Evolutionary conservation across 139 green algal species (phyloP).

Genomic region (Eudorina sp.): DNA sequence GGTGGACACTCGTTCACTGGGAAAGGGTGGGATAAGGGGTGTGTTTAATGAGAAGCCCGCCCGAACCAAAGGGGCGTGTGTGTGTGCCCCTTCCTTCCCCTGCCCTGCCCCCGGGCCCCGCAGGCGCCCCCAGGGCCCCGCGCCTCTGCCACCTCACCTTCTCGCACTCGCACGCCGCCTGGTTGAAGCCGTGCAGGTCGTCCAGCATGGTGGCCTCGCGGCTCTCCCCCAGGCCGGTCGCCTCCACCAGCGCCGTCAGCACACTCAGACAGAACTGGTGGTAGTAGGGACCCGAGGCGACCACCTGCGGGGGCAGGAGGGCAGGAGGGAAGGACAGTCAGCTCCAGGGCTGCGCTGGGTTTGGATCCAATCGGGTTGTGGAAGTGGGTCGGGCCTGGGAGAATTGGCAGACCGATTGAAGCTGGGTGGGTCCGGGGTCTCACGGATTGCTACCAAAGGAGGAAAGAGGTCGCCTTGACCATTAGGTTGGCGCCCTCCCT

Average conservation of each 20-base stretch:
- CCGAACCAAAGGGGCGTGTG: too few species aligned
- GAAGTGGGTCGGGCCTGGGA: too few species aligned
- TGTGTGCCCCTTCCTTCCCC: too few species aligned
- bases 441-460: too few species aligned
- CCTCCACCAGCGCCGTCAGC: slow-evolving; percentile 40
- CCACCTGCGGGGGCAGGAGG: neutral
- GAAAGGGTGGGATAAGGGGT: too few species aligned
- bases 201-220: slow-evolving; percentile 25
- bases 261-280: slow-evolving; percentile 35
- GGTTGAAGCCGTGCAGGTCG: slow-evolving; percentile 18
- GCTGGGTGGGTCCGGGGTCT: too few species aligned
- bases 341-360: neutral
- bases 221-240: neutral
- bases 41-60: too few species aligned
- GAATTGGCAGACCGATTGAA: too few species aligned
- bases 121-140: neutral
- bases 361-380: too few species aligned
- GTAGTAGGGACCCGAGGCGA: slow-evolving; percentile 36
- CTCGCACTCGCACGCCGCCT: slow-evolving; percentile 43
- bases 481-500: too few species aligned
- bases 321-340: neutral
- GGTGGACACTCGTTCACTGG: too few species aligned
- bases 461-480: too few species aligned
- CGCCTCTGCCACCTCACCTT: slow-evolving; percentile 18
- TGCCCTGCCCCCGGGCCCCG: neutral